These are phyloP conservation scores for Colletotrichum sp. DNA, from an alignment of 2,329 filamentous ascomycete species.

Conservation along the genomic window DNA sequence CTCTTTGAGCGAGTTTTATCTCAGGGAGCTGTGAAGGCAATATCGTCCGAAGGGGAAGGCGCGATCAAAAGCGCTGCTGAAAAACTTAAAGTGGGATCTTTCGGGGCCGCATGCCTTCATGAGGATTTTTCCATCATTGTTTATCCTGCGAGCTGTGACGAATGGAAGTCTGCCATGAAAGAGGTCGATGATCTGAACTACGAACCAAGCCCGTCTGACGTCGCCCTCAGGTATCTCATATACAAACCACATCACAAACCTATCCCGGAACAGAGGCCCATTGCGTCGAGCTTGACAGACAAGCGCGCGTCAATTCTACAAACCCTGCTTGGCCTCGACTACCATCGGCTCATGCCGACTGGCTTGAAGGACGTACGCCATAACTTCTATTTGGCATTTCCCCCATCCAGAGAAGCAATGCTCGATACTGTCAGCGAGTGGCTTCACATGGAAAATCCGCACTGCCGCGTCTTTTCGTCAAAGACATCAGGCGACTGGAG, in stretches of 20 bases:
- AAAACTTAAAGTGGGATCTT: slow-evolving; percentile 37
- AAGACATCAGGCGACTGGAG: slow-evolving; percentile 51
- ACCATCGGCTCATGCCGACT: slow-evolving; percentile 30
- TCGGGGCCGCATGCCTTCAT: slow-evolving; percentile 38
- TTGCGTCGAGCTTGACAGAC: neutral
- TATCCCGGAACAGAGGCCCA: neutral
- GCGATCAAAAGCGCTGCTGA: slow-evolving; percentile 33
- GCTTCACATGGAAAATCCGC: slow-evolving; percentile 43
- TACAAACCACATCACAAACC: slow-evolving; percentile 32
- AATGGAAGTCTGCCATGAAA: slow-evolving; percentile 31
- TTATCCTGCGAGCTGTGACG: slow-evolving; percentile 39
- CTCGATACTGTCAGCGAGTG: slow-evolving; percentile 47
- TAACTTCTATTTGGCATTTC: slow-evolving; percentile 56
- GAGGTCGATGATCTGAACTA: slow-evolving; percentile 11
- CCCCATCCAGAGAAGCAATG: slow-evolving; percentile 37
- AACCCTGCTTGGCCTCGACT: slow-evolving; percentile 35
- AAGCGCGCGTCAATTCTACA: slow-evolving; percentile 24
- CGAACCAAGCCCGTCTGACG: slow-evolving; percentile 5
- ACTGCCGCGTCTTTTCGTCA: slow-evolving; percentile 47
- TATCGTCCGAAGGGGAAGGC: neutral
- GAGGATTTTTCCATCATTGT: slow-evolving; percentile 42
- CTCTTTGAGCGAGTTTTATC: slow-evolving; percentile 4
- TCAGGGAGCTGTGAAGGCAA: slow-evolving; percentile 16
- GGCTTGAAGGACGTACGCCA: slow-evolving; percentile 24
- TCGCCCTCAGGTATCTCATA: slow-evolving; percentile 39